These are phyloP conservation scores for Daldinia bambusicola DNA, from an alignment of 495 filamentous ascomycete genomes.

Conservation along the genomic window DNA sequence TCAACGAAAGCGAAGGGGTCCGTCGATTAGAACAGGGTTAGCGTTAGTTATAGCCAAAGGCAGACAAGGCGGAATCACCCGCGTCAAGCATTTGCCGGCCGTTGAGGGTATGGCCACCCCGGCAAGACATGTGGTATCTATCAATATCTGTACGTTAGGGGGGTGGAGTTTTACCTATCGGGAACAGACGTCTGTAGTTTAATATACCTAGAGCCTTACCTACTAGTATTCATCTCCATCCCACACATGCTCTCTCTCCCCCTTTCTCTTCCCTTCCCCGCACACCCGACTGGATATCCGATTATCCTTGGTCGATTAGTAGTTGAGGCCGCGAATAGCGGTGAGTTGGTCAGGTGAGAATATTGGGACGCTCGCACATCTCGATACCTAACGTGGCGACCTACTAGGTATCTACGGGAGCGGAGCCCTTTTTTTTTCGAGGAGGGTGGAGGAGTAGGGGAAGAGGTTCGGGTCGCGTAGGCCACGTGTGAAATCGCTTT, in stretches of 20 bases:
- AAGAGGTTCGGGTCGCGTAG: neutral
- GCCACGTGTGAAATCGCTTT: neutral
- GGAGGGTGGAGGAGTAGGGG: too few relatives aligned
- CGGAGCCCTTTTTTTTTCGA: neutral
- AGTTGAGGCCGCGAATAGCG: neutral
- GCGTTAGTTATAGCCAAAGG: neutral
- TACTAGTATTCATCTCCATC: neutral
- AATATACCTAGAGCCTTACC: slow-evolving; percentile 3
- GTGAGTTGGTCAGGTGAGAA: neutral
- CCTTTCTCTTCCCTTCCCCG: too few relatives aligned
- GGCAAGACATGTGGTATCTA: neutral
- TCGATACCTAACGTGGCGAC: neutral
- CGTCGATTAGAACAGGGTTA: neutral
- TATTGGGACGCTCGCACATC: neutral
- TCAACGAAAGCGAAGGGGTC: neutral
- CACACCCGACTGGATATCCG: neutral
- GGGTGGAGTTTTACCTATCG: neutral
- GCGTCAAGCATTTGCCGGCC: neutral
- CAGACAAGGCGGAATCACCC: neutral
- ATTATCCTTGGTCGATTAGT: neutral
- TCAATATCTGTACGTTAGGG: slow-evolving; percentile 4
- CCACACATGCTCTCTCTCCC: too few relatives aligned
- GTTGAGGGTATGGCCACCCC: neutral
- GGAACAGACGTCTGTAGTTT: neutral
- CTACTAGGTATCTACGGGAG: neutral